phyloP scores from a whole-genome alignment of 257 asterid genomes.

The Nicotiana noctiflora region DNA sequence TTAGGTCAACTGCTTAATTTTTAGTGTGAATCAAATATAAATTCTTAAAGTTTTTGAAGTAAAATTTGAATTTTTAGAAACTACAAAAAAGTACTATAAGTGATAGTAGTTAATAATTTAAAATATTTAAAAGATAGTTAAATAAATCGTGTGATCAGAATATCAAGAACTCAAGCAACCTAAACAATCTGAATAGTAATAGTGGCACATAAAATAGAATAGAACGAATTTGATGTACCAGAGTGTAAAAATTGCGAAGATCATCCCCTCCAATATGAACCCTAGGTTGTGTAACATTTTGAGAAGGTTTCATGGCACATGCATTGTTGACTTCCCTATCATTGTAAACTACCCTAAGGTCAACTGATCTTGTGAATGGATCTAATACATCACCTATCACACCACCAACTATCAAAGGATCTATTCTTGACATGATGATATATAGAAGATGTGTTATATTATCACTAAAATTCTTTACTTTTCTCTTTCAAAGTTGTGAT shows the following conservation, averaged over 20 bases:
- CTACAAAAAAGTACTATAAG: background rate
- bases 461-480: background rate
- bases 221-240: conserved; percentile 19
- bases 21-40: no score
- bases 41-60: no score
- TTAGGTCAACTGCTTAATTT: background rate
- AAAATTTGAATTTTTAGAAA: no score
- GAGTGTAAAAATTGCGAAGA: conserved; percentile 62
- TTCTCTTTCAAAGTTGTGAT: no score
- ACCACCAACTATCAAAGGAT: conserved; percentile 57
- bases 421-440: conserved; percentile 45
- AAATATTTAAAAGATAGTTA: no score
- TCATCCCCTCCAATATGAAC: conserved; percentile 76
- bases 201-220: background rate
- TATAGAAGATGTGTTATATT: background rate
- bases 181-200: background rate
- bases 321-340: conserved; percentile 49
- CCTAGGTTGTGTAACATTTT: conserved; percentile 51
- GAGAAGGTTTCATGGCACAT: conserved; percentile 57
- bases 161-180: no score
- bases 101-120: no score
- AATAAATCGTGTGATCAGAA: no score
- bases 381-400: conserved; percentile 73
- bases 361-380: conserved; percentile 44
- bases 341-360: conserved; percentile 32